These are phyloP conservation scores for Phaffia tasmanica DNA, from an alignment of 768 basidiomycete genomes.

Conservation along the genomic window DNA sequence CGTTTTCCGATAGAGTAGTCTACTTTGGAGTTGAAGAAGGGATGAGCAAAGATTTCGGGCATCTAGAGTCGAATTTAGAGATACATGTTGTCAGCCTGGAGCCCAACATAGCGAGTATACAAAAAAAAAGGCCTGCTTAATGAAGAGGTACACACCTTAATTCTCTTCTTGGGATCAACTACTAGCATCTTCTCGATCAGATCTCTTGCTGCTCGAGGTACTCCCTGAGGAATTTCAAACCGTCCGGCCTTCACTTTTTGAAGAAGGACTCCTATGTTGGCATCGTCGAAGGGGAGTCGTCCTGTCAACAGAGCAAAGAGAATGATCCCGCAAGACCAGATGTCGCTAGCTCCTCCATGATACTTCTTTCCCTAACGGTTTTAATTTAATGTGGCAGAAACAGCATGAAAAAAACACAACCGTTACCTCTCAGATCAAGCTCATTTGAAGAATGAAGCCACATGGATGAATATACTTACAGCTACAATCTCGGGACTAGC, in stretches of 20 bases:
- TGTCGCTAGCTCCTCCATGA: conserved; percentile 53
- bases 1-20: conserved; percentile 7
- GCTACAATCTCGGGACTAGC: neutral
- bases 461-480: neutral
- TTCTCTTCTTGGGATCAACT: conserved; percentile 66
- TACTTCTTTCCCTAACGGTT: conserved; percentile 61
- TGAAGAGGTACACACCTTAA: conserved; percentile 52
- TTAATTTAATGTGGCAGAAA: conserved; percentile 66
- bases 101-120: neutral
- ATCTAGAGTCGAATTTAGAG: conserved; percentile 48
- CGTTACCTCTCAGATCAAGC: neutral
- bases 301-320: conserved; percentile 81
- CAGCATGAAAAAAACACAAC: conserved; percentile 49
- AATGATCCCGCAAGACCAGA: conserved; percentile 91
- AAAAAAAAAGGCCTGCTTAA: no score
- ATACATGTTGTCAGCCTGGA: neutral
- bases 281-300: conserved; percentile 74
- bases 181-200: conserved; percentile 77
- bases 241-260: conserved; percentile 76
- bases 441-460: conserved; percentile 6
- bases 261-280: conserved; percentile 47
- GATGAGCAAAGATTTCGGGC: conserved; percentile 69
- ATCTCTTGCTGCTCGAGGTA: conserved; percentile 75
- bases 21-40: conserved; percentile 50
- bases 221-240: conserved; percentile 68